These are phyloP conservation scores for Penicillium sp. DNA, from an alignment of 2,329 filamentous ascomycete genomes.

Conservation along the genomic window DNA sequence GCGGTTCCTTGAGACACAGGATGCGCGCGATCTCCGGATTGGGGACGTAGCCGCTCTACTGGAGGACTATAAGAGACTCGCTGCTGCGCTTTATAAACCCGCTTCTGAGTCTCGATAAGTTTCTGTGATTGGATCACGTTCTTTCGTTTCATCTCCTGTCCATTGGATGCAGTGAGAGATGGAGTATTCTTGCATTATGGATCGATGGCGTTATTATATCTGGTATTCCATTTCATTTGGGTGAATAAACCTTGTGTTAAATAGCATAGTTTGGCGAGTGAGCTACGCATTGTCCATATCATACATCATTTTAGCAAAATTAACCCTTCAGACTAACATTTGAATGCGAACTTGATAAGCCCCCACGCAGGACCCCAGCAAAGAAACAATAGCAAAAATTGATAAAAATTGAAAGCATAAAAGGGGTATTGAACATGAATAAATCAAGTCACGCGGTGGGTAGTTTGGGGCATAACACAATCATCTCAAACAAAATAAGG, in stretches of 20 bases:
- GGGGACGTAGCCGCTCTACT: conserved; percentile 72
- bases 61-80: conserved; percentile 72
- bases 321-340: neutral
- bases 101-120: conserved; percentile 16
- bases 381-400: neutral
- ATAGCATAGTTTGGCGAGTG: conserved; percentile 10
- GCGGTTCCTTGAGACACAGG: conserved; percentile 70
- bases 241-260: conserved; percentile 3
- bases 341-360: neutral
- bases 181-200: conserved; percentile 12
- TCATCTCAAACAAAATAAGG: conserved; percentile 3
- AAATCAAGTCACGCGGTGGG: neutral
- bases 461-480: neutral
- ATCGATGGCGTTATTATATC: conserved; percentile 22
- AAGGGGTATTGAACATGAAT: conserved; percentile 20
- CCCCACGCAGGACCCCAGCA: neutral
- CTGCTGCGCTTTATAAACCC: conserved; percentile 60
- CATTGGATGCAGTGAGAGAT: neutral
- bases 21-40: conserved; percentile 67
- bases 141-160: neutral
- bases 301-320: conserved; percentile 14
- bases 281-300: conserved; percentile 14
- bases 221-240: conserved; percentile 4
- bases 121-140: neutral
- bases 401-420: neutral